A percentile compares a stretch with the other conserved stretches of the same genome.
These are phyloP conservation scores for Salix arbutifolia DNA, from an alignment of 345 rosid genomes.

Conservation along the genomic window DNA sequence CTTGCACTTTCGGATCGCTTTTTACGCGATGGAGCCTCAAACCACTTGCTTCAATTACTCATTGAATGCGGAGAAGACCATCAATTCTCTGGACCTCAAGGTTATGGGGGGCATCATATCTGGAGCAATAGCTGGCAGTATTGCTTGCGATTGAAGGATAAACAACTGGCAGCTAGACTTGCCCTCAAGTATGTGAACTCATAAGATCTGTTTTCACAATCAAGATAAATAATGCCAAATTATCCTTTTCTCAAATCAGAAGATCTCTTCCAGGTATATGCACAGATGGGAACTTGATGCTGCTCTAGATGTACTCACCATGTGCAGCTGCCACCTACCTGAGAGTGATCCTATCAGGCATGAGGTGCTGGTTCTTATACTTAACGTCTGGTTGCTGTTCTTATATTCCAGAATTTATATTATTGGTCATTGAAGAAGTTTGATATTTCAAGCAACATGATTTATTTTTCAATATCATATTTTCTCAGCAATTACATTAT, in stretches of 20 bases:
- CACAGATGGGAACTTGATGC: constrained; percentile 89
- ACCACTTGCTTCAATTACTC: constrained; percentile 75
- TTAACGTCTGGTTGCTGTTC: background rate
- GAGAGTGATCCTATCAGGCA: constrained; percentile 52
- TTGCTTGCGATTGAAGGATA: constrained; percentile 92
- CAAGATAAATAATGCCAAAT: too few species aligned
- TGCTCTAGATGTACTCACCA: constrained; percentile 88
- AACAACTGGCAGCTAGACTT: constrained; percentile 80
- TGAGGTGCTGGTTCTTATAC: constrained; percentile 49
- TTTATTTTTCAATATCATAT: background rate
- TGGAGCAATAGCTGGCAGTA: constrained; percentile 94
- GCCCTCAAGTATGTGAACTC: constrained; percentile 66
- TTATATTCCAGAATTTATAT: constrained; percentile 5
- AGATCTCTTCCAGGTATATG: constrained; percentile 53
- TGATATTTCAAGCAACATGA: background rate
- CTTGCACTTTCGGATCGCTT: constrained; percentile 97
- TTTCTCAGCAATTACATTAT: constrained; percentile 1
- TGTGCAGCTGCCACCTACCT: constrained; percentile 91
- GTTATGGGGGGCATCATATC: constrained; percentile 53
- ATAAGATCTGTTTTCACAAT: background rate
- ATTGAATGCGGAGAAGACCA: constrained; percentile 65
- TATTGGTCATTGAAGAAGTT: constrained; percentile 3
- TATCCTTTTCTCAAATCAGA: too few species aligned
- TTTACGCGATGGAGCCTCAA: constrained; percentile 85
- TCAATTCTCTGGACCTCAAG: constrained; percentile 48